Conservation (phyloP, 1,284 basidiomycete species). For the Ustilago cynodontis region DNA sequence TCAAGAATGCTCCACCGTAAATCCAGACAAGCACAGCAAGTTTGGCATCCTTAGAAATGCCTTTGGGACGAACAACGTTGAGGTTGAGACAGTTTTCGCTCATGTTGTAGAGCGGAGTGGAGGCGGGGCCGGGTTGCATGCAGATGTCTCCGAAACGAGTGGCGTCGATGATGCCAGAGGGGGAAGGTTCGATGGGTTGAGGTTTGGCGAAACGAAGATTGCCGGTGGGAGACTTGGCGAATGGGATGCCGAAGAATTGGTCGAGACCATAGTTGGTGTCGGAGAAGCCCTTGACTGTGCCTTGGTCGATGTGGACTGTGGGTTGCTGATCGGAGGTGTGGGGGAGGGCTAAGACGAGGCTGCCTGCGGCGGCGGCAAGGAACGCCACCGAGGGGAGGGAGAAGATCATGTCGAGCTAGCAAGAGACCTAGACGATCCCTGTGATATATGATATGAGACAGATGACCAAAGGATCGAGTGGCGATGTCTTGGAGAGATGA, state of each 20-base stretch:
- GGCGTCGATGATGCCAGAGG: constrained; percentile 29
- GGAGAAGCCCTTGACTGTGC: constrained; percentile 28
- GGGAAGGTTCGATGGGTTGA: constrained; percentile 15
- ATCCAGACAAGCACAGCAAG: constrained; percentile 52
- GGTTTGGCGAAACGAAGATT: constrained; percentile 48
- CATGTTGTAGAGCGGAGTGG: constrained; percentile 26
- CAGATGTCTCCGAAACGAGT: constrained; percentile 40
- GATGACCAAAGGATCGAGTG: no score
- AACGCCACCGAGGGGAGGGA: neutral
- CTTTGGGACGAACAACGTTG: constrained; percentile 49
- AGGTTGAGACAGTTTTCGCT: constrained; percentile 55
- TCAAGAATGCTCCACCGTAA: constrained; percentile 47
- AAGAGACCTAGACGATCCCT: no score
- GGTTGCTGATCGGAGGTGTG: constrained; percentile 10
- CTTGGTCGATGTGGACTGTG: constrained; percentile 29
- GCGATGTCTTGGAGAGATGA: neutral
- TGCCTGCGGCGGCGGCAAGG: neutral
- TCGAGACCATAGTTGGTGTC: constrained; percentile 29
- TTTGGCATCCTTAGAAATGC: constrained; percentile 16
- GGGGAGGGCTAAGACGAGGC: constrained; percentile 20
- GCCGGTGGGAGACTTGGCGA: constrained; percentile 39
- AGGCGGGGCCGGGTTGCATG: constrained; percentile 15
- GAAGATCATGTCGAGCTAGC: neutral
- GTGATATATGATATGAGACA: no score
- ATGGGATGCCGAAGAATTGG: constrained; percentile 54